Percentiles rank a stretch among this genome's conserved stretches.
Conservation (phyloP, 768 basidiomycete species). For the Trichaptum fuscoviolaceum region DNA sequence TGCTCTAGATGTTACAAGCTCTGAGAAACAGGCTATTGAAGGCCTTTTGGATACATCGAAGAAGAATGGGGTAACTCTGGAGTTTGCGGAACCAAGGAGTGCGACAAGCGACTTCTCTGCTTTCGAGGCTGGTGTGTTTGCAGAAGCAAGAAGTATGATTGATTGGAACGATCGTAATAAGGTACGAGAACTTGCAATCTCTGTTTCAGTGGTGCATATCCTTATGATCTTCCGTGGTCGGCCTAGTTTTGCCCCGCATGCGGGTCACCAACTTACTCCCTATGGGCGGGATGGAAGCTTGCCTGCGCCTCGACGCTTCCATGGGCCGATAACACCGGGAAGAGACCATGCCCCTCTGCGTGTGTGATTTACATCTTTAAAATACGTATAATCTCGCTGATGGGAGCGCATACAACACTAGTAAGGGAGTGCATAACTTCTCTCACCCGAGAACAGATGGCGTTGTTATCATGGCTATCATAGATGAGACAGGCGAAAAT, state of each 20-base stretch:
- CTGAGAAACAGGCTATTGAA: conserved; percentile 40
- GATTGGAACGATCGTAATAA: conserved; percentile 95
- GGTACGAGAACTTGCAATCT: conserved; percentile 33
- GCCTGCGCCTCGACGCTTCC: conserved; percentile 71
- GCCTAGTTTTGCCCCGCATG: conserved; percentile 87
- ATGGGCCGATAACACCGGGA: conserved; percentile 60
- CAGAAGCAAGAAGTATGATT: conserved; percentile 70
- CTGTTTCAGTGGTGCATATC: conserved; percentile 4
- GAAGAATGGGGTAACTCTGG: conserved; percentile 27
- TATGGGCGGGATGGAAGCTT: conserved; percentile 97
- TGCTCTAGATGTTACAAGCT: conserved; percentile 64
- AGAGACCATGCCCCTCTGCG: conserved; percentile 68
- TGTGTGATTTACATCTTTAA: conserved; percentile 23
- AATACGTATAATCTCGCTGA: background rate
- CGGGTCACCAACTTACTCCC: conserved; percentile 71
- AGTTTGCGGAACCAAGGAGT: conserved; percentile 63
- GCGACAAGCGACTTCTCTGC: conserved; percentile 51
- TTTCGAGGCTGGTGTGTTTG: conserved; percentile 73
- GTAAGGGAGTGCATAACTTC: conserved; percentile 85
- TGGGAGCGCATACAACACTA: conserved; percentile 23
- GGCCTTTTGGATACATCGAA: conserved; percentile 35
- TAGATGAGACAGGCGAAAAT: conserved; percentile 75
- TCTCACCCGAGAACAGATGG: conserved; percentile 77
- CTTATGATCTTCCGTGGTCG: background rate
- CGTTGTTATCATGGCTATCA: conserved; percentile 87